A percentile compares a stretch with the other conserved stretches of the same genome.
These are phyloP conservation scores for Chlamydomonas applanata DNA, from an alignment of 139 green algal genomes.

Conservation along the genomic window DNA sequence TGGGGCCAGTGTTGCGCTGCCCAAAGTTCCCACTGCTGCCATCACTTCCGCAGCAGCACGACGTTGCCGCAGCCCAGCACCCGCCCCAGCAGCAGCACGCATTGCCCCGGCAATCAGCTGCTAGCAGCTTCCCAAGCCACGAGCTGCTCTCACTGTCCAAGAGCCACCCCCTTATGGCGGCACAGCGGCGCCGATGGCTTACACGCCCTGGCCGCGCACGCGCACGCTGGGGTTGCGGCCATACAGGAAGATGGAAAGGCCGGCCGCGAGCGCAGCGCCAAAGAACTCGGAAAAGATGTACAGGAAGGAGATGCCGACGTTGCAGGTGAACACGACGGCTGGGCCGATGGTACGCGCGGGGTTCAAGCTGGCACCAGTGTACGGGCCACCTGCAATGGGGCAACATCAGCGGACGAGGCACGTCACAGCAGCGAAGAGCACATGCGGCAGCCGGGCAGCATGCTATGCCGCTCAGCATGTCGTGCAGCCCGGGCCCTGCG, in stretches of 20 bases:
- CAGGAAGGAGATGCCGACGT: slow-evolving; percentile 59
- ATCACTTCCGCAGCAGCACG: too few species aligned
- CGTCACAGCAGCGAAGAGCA: neutral
- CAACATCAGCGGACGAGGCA: neutral
- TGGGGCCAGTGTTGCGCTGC: too few species aligned
- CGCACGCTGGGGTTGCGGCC: slow-evolving; percentile 26
- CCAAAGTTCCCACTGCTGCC: too few species aligned
- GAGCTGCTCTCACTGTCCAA: too few species aligned
- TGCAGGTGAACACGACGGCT: slow-evolving; percentile 67
- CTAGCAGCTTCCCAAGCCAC: too few species aligned
- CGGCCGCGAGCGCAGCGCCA: slow-evolving; percentile 53
- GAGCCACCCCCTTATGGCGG: too few species aligned
- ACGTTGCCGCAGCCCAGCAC: too few species aligned
- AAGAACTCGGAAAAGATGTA: slow-evolving; percentile 73
- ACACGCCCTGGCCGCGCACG: too few species aligned
- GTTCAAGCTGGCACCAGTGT: slow-evolving; percentile 74
- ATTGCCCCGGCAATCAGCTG: too few species aligned
- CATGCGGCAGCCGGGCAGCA: neutral
- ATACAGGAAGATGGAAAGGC: slow-evolving; percentile 70
- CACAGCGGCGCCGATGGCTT: too few species aligned
- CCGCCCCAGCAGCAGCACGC: too few species aligned
- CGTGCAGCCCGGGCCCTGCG: too few species aligned
- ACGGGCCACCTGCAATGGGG: slow-evolving; percentile 55
- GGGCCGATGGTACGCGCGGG: slow-evolving; percentile 75
- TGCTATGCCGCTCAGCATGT: neutral